Base-by-base conservation (phyloP, 176 grass and related monocot genomes). In the Typha latifolia region DNA sequence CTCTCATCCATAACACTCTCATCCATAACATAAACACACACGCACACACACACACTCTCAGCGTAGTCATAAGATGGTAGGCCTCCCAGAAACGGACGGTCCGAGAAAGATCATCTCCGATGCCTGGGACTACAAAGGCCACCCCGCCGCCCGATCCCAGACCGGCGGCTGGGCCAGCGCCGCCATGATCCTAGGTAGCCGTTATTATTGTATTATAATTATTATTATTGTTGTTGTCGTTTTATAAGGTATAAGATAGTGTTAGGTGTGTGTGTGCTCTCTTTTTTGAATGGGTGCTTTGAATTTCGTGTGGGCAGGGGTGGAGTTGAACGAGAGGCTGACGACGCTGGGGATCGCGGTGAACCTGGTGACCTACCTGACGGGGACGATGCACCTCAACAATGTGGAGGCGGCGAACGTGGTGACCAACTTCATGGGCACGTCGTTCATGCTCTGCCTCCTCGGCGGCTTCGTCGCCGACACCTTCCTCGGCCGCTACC, bases 351-450 rank as follows among this genome's bases (percentile, higher is more conserved):
- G 89, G 6, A 99, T 99, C 73, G 89, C 78, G 0, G 86, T 92
- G 59, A 99, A 99, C 76, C 78, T 99, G 48, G 88, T 99, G 19
- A 99, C 89, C 1, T 99, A 99, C 69, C 69, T 99, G 48, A 84
- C 83, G 12, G 83, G 22, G 48, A 99, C 85, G 29, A 93, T 99
- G 89, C 94, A 99, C 73, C 56, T 93, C 49, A 79, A 81, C 66
- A 99, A 90, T 73, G 89, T 86, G 0, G 83, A 86, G 75, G 72
- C 89, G 2, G 89, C 94, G 62, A 99, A 99, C 78, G 49, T 71
- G 2, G 89, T 99, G 47, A 99, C 94, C 12, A 99, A 99, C 86
- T 99, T 99, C 94, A 74, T 99, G 83, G 94, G 94, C 48, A 90
- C 89, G 49, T 99, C 89, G 55, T 99, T 99, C 88, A 99, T 99